These are phyloP conservation scores for Perkinsus olseni DNA, from an alignment of 169 alveolate species.

Conservation along the genomic window DNA sequence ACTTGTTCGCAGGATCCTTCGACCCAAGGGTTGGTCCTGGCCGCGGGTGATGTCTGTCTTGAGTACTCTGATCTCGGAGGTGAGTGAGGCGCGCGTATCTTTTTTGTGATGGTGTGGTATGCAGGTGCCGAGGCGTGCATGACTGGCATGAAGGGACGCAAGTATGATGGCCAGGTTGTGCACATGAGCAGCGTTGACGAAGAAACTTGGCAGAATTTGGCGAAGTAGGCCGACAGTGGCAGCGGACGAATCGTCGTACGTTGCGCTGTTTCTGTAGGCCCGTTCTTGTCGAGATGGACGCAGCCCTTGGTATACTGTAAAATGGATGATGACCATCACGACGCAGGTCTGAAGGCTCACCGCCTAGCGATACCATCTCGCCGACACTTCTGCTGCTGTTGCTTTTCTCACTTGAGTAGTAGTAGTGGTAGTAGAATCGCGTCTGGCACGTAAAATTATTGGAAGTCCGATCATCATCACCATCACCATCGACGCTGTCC, in stretches of 20 bases:
- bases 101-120: background rate
- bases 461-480: too few species aligned
- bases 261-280: background rate
- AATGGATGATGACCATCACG: background rate
- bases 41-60: background rate
- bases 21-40: background rate
- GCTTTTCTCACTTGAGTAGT: too few species aligned
- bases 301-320: background rate
- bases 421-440: too few species aligned
- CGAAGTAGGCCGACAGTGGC: background rate
- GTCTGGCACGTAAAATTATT: too few species aligned
- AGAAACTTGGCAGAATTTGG: background rate
- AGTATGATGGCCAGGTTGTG: background rate
- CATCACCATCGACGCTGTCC: too few species aligned
- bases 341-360: background rate
- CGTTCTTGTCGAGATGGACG: background rate
- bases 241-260: background rate
- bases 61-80: background rate
- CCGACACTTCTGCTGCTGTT: too few species aligned
- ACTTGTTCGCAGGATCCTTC: background rate
- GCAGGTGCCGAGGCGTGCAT: background rate
- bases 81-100: background rate
- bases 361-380: background rate
- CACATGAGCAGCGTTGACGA: background rate
- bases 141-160: background rate